Evolutionary conservation across 1,284 basidiomycete species (phyloP).

Genomic region (Bjerkandera adusta): DNA sequence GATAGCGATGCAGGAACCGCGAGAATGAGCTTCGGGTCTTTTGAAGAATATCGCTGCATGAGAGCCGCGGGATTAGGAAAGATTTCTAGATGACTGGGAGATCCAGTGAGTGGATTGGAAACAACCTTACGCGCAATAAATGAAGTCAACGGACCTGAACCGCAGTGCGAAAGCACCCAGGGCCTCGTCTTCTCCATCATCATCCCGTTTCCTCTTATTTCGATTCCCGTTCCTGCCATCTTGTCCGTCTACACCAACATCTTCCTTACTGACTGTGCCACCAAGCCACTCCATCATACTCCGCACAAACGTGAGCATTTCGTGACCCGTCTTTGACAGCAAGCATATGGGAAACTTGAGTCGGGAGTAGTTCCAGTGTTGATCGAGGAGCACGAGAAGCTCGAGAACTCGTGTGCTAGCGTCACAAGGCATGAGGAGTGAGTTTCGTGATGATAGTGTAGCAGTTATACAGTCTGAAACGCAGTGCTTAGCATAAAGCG

Average conservation of each 20-base stretch:
- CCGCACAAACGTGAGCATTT: slow-evolving; percentile 92
- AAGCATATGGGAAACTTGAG: slow-evolving; percentile 88
- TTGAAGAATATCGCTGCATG: slow-evolving; percentile 78
- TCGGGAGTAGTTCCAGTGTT: slow-evolving; percentile 92
- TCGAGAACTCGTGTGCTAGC: slow-evolving; percentile 93
- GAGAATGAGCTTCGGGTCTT: slow-evolving; percentile 89
- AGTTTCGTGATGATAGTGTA: slow-evolving; percentile 74
- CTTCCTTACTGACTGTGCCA: slow-evolving; percentile 87
- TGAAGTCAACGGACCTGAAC: slow-evolving; percentile 54
- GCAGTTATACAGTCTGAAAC: slow-evolving; percentile 79
- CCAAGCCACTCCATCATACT: slow-evolving; percentile 99
- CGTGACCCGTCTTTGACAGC: slow-evolving; percentile 85
- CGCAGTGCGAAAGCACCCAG: slow-evolving; percentile 73
- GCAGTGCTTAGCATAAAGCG: no score
- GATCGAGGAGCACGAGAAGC: slow-evolving; percentile 91
- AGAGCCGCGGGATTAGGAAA: slow-evolving; percentile 83
- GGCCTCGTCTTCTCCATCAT: slow-evolving; percentile 72
- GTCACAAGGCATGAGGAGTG: slow-evolving; percentile 90
- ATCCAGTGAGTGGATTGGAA: neutral
- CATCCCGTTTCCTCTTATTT: slow-evolving; percentile 52
- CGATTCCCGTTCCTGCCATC: slow-evolving; percentile 47
- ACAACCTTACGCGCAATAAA: neutral
- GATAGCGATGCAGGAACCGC: slow-evolving; percentile 92
- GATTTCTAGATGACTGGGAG: slow-evolving; percentile 80
- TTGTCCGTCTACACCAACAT: slow-evolving; percentile 68